These are phyloP conservation scores for Kalanchoe fedtschenkoi DNA, from an alignment of 164 flowering plant species.

Conservation along the genomic window DNA sequence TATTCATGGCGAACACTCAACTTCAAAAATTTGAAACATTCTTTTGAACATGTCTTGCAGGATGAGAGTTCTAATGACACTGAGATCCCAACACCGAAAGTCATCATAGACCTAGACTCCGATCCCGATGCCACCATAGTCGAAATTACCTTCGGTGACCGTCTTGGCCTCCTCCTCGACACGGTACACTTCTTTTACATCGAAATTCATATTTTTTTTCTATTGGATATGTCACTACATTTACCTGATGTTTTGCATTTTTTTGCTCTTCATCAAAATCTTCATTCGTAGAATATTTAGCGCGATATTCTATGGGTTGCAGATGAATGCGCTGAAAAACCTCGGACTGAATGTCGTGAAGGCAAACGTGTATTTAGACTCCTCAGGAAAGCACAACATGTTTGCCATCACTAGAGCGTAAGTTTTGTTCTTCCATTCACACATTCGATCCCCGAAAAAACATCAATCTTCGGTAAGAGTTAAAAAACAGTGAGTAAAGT, in stretches of 20 bases:
- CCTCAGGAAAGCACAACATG: conserved; percentile 95
- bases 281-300: conserved; percentile 7
- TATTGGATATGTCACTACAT: not conserved
- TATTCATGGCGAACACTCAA: not conserved
- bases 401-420: conserved; percentile 91
- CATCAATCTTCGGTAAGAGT: too few relatives aligned
- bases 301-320: conserved; percentile 16
- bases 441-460: not conserved
- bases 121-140: conserved; percentile 88
- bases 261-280: not conserved
- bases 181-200: conserved; percentile 45
- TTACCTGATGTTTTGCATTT: not conserved
- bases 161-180: conserved; percentile 93
- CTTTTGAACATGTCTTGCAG: conserved; percentile 20
- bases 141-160: conserved; percentile 92
- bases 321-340: conserved; percentile 88
- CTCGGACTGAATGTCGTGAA: conserved; percentile 91
- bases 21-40: not conserved
- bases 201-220: not conserved
- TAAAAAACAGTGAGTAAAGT: too few relatives aligned
- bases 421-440: conserved; percentile 16
- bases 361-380: conserved; percentile 89
- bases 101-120: conserved; percentile 85
- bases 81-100: conserved; percentile 68
- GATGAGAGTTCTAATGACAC: conserved; percentile 66